These are phyloP conservation scores for Acanthamoeba lenticulata DNA, from an alignment of 208 protist species.

Conservation along the genomic window DNA sequence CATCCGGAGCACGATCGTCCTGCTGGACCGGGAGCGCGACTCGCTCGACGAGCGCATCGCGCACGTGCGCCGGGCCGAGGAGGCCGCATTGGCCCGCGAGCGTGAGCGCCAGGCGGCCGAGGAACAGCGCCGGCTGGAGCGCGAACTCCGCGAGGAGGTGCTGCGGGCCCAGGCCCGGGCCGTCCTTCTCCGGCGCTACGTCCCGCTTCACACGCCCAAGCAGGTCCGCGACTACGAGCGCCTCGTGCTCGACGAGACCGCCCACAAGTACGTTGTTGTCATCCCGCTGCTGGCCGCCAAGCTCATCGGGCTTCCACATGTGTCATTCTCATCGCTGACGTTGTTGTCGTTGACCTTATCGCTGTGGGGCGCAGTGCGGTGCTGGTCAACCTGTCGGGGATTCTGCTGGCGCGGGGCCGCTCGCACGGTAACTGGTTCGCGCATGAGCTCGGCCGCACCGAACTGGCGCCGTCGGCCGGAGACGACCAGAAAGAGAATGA, in stretches of 20 bases:
- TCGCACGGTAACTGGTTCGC: conserved; percentile 58
- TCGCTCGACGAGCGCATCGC: conserved; percentile 5
- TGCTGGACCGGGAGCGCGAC: conserved; percentile 24
- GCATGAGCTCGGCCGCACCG: neutral
- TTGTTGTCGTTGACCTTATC: neutral
- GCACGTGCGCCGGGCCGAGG: conserved; percentile 15
- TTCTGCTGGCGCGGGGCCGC: conserved; percentile 27
- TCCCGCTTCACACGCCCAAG: neutral
- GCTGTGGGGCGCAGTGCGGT: neutral
- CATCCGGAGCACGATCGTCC: conserved; percentile 34
- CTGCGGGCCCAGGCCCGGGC: neutral
- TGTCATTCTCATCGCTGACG: neutral
- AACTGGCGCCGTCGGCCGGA: neutral
- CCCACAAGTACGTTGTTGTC: neutral
- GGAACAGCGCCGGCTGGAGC: neutral
- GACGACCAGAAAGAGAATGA: neutral
- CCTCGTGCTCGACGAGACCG: neutral
- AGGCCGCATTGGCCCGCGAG: neutral
- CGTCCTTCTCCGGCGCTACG: neutral
- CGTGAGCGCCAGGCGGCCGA: neutral
- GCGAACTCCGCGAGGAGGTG: neutral
- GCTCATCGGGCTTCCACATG: neutral
- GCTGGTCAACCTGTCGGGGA: conserved; percentile 51
- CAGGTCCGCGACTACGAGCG: conserved; percentile 1
- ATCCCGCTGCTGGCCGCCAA: neutral